Percentiles rank a stretch among this genome's conserved stretches.
These are phyloP conservation scores for Blastobotrys persicus DNA, from an alignment of 1,139 yeast genomes.

Conservation along the genomic window DNA sequence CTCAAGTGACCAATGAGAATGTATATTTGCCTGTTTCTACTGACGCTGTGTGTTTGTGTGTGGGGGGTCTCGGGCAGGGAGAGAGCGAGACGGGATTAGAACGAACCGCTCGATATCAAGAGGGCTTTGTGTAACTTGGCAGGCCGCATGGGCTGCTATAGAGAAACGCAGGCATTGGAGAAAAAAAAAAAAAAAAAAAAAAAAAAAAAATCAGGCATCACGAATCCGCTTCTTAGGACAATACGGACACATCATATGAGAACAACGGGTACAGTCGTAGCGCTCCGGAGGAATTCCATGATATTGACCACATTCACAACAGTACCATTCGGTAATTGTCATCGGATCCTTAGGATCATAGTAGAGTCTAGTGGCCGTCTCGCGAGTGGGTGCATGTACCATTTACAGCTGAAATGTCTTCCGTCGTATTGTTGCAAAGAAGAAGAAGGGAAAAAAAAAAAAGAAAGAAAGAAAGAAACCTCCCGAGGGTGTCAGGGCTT, in stretches of 20 bases:
- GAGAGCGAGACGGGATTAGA: not conserved
- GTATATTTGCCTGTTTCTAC: too few species aligned
- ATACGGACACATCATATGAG: constrained; percentile 40
- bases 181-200: too few species aligned
- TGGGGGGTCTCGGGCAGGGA: not conserved
- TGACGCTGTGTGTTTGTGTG: not conserved
- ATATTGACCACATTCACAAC: constrained; percentile 39
- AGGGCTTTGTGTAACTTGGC: too few species aligned
- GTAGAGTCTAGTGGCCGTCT: too few species aligned
- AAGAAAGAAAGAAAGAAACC: constrained; percentile 4
- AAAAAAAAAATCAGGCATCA: too few species aligned
- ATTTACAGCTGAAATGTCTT: too few species aligned
- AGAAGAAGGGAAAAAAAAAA: not conserved
- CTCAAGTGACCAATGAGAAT: too few species aligned
- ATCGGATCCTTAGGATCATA: constrained; percentile 35
- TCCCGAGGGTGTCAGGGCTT: not conserved
- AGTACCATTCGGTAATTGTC: constrained; percentile 40
- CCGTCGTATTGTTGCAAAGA: too few species aligned
- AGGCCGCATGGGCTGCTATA: too few species aligned
- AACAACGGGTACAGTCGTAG: constrained; percentile 37
- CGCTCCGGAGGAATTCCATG: constrained; percentile 37
- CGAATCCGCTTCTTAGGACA: constrained; percentile 34
- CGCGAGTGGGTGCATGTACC: too few species aligned
- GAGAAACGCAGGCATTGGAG: too few species aligned
- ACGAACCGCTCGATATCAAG: too few species aligned